Evolutionary conservation across 106 monocot genomes (phyloP).

Genomic region (Posidonia australis): DNA sequence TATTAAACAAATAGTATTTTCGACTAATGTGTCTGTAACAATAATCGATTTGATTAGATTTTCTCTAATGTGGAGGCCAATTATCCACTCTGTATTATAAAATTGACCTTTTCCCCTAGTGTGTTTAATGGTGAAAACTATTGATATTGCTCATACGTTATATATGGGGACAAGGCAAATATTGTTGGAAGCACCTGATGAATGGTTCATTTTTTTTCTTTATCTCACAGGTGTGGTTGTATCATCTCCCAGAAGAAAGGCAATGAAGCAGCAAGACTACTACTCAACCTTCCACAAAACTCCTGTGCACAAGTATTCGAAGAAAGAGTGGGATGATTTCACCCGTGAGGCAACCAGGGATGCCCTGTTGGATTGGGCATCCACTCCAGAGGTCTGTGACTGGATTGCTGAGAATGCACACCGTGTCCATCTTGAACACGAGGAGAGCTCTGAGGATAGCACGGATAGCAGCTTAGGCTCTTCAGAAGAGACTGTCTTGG

Average conservation of each 20-base stretch:
- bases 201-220: not conserved
- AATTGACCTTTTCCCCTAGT: too few species aligned
- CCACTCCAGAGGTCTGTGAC: slow-evolving; percentile 53
- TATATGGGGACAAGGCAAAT: too few species aligned
- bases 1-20: too few species aligned
- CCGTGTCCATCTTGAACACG: slow-evolving; percentile 39
- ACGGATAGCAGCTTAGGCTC: slow-evolving; percentile 52
- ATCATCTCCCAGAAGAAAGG: slow-evolving; percentile 1
- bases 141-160: too few species aligned
- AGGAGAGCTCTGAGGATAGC: slow-evolving; percentile 35
- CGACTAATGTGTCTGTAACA: too few species aligned
- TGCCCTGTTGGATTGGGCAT: slow-evolving; percentile 55
- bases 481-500: slow-evolving; percentile 54
- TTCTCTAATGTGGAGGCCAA: too few species aligned
- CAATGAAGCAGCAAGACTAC: slow-evolving; percentile 24
- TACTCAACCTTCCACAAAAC: slow-evolving; percentile 79
- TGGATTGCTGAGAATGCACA: slow-evolving; percentile 85
- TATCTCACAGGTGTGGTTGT: slow-evolving; percentile 3
- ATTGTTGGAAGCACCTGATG: not conserved
- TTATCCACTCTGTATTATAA: too few species aligned
- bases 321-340: slow-evolving; percentile 83
- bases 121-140: too few species aligned
- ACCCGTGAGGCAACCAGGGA: slow-evolving; percentile 55
- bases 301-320: slow-evolving; percentile 45
- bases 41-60: too few species aligned